Percentiles rank a stretch among this genome's conserved stretches.
phyloP scores from a whole-genome alignment of 192 early-diverging fungal genomes.

The Powellomyces hirtus region DNA sequence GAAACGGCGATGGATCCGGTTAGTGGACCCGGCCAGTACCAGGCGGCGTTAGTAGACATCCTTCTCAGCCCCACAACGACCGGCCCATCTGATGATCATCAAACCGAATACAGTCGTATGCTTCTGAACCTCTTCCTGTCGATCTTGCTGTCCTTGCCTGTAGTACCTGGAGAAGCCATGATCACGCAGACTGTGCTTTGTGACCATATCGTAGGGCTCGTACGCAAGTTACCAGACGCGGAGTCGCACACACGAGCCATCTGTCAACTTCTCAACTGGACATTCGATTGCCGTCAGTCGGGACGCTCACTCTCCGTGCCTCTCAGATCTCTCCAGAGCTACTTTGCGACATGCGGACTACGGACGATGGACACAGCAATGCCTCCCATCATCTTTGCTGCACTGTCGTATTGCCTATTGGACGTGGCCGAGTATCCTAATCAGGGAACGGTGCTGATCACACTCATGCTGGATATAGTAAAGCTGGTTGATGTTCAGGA shows the following conservation, averaged over 20 bases:
- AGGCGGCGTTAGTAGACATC: neutral
- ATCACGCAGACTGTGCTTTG: neutral
- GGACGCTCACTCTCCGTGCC: neutral
- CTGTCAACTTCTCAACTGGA: constrained; percentile 1
- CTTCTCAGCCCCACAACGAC: neutral
- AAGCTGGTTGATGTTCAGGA: neutral
- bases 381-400: neutral
- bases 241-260: neutral
- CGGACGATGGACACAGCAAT: neutral
- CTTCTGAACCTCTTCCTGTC: neutral
- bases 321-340: neutral
- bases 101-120: neutral
- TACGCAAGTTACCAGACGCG: neutral
- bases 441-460: constrained; percentile 8
- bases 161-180: neutral
- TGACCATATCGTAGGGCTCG: neutral
- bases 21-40: neutral
- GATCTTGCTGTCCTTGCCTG: neutral
- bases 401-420: constrained; percentile 6
- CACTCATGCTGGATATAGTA: constrained; percentile 14
- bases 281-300: neutral
- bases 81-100: too few species aligned
- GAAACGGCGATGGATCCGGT: constrained; percentile 13
- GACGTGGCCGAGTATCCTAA: constrained; percentile 5
- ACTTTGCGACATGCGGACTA: neutral